These are phyloP conservation scores for Paspalum notatum DNA, from an alignment of 176 grass and related monocot genomes.

Conservation along the genomic window DNA sequence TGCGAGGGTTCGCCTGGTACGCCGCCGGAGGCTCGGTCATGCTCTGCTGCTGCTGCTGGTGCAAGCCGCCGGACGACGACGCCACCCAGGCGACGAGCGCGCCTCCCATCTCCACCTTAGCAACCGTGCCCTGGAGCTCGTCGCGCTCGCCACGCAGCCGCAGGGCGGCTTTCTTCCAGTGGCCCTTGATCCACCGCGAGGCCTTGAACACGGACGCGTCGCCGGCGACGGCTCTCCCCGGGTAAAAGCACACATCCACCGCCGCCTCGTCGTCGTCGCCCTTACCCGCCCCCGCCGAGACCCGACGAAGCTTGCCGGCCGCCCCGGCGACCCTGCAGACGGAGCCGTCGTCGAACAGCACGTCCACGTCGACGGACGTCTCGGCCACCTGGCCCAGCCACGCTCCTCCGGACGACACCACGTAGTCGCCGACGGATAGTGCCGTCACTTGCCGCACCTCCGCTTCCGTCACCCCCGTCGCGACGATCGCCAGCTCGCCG, in stretches of 20 bases:
- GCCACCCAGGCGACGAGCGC: constrained; percentile 32
- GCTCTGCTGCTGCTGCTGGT: not conserved
- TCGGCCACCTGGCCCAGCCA: constrained; percentile 1
- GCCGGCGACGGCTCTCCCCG: not conserved
- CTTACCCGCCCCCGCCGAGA: fast-evolving
- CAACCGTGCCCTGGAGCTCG: not conserved
- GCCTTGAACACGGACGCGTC: not conserved
- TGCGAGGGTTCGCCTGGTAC: not conserved
- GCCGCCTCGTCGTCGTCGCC: fast-evolving
- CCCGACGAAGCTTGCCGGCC: not conserved
- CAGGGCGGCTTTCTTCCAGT: not conserved
- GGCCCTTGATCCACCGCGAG: constrained; percentile 1
- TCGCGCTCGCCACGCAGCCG: no score
- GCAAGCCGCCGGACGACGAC: not conserved
- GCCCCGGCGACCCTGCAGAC: not conserved
- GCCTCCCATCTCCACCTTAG: not conserved
- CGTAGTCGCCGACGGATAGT: not conserved
- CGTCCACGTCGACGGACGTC: not conserved
- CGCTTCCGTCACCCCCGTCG: not conserved
- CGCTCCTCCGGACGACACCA: not conserved
- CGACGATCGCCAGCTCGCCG: not conserved
- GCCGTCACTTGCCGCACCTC: not conserved
- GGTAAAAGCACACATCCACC: not conserved
- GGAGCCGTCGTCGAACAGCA: not conserved
- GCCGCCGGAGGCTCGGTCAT: not conserved